Percentiles rank a stretch among this genome's conserved stretches.
phyloP scores from a whole-genome alignment of 1,139 yeast genomes.

The Komagataea norvegica region DNA sequence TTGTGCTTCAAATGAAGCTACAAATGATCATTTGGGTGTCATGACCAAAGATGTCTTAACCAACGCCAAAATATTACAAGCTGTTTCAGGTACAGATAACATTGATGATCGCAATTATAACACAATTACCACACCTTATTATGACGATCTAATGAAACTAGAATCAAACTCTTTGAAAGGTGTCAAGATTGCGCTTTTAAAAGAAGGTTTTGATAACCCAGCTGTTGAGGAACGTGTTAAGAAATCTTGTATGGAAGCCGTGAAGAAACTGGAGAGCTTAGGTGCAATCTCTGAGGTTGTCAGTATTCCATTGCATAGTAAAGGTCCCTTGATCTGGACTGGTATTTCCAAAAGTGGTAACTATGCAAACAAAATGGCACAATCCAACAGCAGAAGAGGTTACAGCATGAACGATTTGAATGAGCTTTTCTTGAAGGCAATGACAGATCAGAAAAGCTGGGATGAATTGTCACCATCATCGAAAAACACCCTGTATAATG shows the following conservation, averaged over 20 bases:
- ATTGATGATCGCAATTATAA: slow-evolving; percentile 31
- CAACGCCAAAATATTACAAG: slow-evolving; percentile 31
- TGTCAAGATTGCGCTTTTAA: slow-evolving; percentile 33
- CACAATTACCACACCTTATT: slow-evolving; percentile 22
- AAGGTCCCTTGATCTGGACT: slow-evolving; percentile 36
- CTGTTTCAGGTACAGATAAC: slow-evolving; percentile 34
- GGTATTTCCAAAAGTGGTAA: slow-evolving; percentile 31
- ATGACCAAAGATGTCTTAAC: slow-evolving; percentile 36
- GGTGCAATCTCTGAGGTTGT: slow-evolving; percentile 34
- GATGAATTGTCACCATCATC: slow-evolving; percentile 31
- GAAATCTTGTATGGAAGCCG: slow-evolving; percentile 27
- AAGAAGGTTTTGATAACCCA: slow-evolving; percentile 33
- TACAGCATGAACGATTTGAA: slow-evolving; percentile 21
- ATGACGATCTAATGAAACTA: slow-evolving; percentile 18
- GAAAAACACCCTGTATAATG: slow-evolving; percentile 31
- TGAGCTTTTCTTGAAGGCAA: slow-evolving; percentile 13
- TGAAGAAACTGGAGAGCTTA: slow-evolving; percentile 27
- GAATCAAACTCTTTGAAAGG: slow-evolving; percentile 27
- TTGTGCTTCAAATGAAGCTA: slow-evolving; percentile 38
- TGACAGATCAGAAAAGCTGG: slow-evolving; percentile 29
- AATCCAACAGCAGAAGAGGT: slow-evolving; percentile 28
- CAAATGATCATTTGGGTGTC: slow-evolving; percentile 45
- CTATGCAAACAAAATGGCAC: slow-evolving; percentile 24
- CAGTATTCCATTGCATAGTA: slow-evolving; percentile 32
- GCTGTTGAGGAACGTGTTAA: slow-evolving; percentile 31